Evolutionary conservation across 768 basidiomycete genomes (phyloP).

Genomic region (Agaricus blazei): DNA sequence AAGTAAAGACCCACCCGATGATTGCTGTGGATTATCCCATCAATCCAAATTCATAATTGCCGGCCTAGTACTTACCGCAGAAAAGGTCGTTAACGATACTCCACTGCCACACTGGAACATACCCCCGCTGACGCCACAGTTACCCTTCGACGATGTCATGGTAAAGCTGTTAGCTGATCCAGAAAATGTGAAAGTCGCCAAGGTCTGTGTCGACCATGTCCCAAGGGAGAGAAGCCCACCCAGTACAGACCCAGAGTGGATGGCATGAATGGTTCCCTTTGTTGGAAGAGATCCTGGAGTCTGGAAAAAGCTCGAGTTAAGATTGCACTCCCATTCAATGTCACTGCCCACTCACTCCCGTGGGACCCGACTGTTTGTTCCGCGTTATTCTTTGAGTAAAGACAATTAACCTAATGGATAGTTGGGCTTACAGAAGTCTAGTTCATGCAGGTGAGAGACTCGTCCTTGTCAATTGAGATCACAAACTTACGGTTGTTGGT

Average conservation of each 20-base stretch:
- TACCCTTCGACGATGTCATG: slow-evolving; percentile 54
- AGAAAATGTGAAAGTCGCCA: slow-evolving; percentile 48
- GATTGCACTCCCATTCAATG: not conserved
- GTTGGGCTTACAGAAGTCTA: slow-evolving; percentile 2
- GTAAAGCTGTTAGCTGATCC: slow-evolving; percentile 48
- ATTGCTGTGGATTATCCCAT: slow-evolving; percentile 24
- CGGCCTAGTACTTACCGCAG: slow-evolving; percentile 37
- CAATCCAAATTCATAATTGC: slow-evolving; percentile 1
- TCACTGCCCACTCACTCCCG: slow-evolving; percentile 13
- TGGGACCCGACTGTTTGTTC: slow-evolving; percentile 8
- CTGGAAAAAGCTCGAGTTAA: slow-evolving; percentile 7
- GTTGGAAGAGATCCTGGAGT: slow-evolving; percentile 30
- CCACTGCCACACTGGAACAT: slow-evolving; percentile 48
- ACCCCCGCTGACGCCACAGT: slow-evolving; percentile 44
- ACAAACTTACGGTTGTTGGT: slow-evolving; percentile 25
- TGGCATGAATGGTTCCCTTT: slow-evolving; percentile 42
- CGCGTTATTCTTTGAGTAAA: not conserved
- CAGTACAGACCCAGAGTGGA: slow-evolving; percentile 26
- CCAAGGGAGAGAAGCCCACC: slow-evolving; percentile 53
- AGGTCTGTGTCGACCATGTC: slow-evolving; percentile 59
- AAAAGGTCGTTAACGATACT: slow-evolving; percentile 41
- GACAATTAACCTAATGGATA: not conserved
- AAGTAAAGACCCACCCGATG: slow-evolving; percentile 42
- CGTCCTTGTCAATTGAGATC: not conserved
- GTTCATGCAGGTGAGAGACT: not conserved